Evolutionary conservation across 2,329 filamentous ascomycete species (phyloP).

Genomic region (Dissoconium aciculare): DNA sequence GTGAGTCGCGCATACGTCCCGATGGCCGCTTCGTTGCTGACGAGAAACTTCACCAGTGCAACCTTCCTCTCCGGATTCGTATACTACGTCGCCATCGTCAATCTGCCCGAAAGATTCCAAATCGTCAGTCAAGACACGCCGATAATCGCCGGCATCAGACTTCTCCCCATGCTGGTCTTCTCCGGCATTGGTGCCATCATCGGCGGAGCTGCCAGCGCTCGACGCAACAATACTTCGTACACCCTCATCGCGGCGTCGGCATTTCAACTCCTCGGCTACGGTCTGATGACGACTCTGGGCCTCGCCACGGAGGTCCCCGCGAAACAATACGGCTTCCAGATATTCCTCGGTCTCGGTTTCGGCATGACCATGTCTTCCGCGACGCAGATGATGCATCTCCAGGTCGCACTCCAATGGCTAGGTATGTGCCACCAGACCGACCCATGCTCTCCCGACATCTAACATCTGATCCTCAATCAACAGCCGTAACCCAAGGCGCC

Average conservation of each 20-base stretch:
- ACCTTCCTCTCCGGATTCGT: conserved; percentile 12
- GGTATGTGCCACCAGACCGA: conserved; percentile 4
- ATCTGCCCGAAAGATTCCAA: conserved; percentile 14
- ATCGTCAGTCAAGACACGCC: conserved; percentile 11
- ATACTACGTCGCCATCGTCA: conserved; percentile 12
- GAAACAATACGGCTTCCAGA: conserved; percentile 11
- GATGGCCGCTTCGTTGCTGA: conserved; percentile 3
- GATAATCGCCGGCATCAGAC: conserved; percentile 10
- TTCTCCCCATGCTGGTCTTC: conserved; percentile 12
- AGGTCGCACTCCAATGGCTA: conserved; percentile 3
- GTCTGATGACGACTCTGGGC: conserved; percentile 8
- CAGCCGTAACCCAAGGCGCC: conserved; percentile 11
- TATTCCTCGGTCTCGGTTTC: conserved; percentile 12
- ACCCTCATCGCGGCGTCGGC: conserved; percentile 7
- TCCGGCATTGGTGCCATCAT: conserved; percentile 11
- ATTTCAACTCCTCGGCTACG: conserved; percentile 9
- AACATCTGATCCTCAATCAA: too few species aligned
- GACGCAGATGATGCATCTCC: conserved; percentile 6
- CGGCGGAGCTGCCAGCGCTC: conserved; percentile 5
- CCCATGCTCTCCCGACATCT: background rate
- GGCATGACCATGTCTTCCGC: conserved; percentile 8
- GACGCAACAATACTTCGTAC: conserved; percentile 6
- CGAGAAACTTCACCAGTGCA: conserved; percentile 2
- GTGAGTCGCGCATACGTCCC: conserved; percentile 3
- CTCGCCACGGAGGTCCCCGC: conserved; percentile 1